Evolutionary conservation across 305 asterid genomes (phyloP).

Genomic region (Rubia tinctorum): DNA sequence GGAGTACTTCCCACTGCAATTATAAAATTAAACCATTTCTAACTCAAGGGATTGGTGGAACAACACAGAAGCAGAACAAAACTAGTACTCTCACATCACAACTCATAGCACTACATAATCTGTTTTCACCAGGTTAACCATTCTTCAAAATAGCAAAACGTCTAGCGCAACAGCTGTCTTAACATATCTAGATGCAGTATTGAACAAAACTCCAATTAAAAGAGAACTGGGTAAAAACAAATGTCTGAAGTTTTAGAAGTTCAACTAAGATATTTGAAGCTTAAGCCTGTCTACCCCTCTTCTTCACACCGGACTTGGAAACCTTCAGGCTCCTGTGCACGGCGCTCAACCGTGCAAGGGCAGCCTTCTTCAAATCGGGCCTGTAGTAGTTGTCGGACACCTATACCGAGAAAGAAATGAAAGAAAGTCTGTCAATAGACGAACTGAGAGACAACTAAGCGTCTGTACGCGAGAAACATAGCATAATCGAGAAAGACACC

Average conservation of each 20-base stretch:
- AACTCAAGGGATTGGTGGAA: too few species aligned
- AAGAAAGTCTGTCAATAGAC: not conserved
- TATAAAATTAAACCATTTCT: too few species aligned
- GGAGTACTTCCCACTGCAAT: too few species aligned
- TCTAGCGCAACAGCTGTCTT: not conserved
- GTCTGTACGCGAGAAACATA: too few species aligned
- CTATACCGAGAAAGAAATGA: conserved; percentile 24
- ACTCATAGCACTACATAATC: not conserved
- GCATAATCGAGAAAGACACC: too few species aligned
- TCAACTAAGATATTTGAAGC: not conserved
- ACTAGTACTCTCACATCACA: too few species aligned
- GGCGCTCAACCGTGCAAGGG: conserved; percentile 73
- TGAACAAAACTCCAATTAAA: not conserved
- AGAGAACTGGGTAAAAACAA: conserved; percentile 1
- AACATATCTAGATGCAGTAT: not conserved
- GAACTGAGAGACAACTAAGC: too few species aligned
- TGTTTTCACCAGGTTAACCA: not conserved
- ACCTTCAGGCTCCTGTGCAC: conserved; percentile 85
- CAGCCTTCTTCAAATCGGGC: conserved; percentile 85
- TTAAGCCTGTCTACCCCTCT: conserved; percentile 72
- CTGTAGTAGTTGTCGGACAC: conserved; percentile 69
- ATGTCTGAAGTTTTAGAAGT: not conserved
- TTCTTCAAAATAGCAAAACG: not conserved
- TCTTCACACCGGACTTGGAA: conserved; percentile 74
- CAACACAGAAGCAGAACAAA: too few species aligned